A percentile compares a stretch with the other conserved stretches of the same genome.
Evolutionary conservation across 176 grass and related monocot species (phyloP).

Genomic region (Metroxylon sagu): DNA sequence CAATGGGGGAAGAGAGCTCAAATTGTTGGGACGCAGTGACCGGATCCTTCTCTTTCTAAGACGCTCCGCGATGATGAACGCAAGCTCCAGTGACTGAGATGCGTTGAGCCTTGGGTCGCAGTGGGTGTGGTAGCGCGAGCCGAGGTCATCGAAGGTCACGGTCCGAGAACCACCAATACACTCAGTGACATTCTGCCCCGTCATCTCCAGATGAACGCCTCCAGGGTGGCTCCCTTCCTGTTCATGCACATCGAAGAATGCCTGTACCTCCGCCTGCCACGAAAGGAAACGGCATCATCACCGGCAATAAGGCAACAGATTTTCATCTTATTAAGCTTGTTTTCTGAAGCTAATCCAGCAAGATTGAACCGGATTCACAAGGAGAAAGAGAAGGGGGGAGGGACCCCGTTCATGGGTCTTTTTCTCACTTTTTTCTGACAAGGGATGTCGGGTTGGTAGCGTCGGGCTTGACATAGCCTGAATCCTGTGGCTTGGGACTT

Average conservation of each 20-base stretch:
- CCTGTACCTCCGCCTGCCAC: conserved; percentile 67
- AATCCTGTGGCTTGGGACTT: no score
- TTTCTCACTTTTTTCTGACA: no score
- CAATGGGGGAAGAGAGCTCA: conserved; percentile 47
- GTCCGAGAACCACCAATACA: conserved; percentile 90
- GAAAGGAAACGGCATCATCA: neutral
- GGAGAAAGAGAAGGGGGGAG: no score
- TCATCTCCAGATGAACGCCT: conserved; percentile 95
- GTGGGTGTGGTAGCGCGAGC: conserved; percentile 86
- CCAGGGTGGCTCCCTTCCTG: conserved; percentile 91
- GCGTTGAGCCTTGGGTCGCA: conserved; percentile 91
- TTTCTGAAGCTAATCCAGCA: no score
- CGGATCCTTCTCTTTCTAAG: conserved; percentile 76
- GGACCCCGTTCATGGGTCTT: no score
- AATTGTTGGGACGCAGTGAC: conserved; percentile 28
- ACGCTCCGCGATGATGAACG: conserved; percentile 89
- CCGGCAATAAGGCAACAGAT: neutral
- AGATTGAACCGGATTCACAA: no score
- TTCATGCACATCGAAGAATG: conserved; percentile 89
- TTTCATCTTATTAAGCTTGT: no score
- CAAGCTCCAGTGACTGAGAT: conserved; percentile 71
- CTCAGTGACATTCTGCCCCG: conserved; percentile 84
- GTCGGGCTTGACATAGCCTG: no score
- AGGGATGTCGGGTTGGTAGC: no score
- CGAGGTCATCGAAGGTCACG: conserved; percentile 79